phyloP scores from a whole-genome alignment of 2,329 filamentous ascomycete species.

The Lizonia empirigonia region DNA sequence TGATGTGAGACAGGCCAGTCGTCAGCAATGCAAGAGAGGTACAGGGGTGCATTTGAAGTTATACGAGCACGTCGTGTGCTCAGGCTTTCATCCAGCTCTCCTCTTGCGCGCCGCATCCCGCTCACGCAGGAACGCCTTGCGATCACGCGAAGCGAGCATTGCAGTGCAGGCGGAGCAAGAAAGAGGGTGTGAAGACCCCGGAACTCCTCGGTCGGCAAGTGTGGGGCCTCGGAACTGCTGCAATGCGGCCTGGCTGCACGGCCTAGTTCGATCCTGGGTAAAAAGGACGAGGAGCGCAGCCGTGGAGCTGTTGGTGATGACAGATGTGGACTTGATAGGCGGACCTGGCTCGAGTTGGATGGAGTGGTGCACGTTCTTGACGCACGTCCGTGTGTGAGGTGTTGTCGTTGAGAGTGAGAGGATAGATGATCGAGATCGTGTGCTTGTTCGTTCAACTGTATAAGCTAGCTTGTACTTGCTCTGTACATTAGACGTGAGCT shows the following conservation, averaged over 20 bases:
- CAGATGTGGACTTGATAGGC: background rate
- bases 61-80: constrained; percentile 4
- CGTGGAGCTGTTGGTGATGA: constrained; percentile 5
- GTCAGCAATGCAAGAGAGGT: background rate
- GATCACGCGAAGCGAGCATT: background rate
- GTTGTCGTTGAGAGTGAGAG: background rate
- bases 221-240: background rate
- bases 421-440: background rate
- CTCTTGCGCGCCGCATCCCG: constrained; percentile 3
- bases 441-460: background rate
- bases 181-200: constrained; percentile 10
- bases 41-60: background rate
- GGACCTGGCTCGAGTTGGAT: constrained; percentile 3
- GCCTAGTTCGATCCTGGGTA: background rate
- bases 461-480: background rate
- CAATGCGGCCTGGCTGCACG: background rate
- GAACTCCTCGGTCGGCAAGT: background rate
- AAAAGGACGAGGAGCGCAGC: background rate
- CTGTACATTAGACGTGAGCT: background rate
- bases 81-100: constrained; percentile 13
- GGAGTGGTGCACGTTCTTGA: background rate
- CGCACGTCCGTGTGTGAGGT: background rate
- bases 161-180: background rate
- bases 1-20: background rate
- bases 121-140: constrained; percentile 12